These are phyloP conservation scores for Rhodamnia argentea DNA, from an alignment of 345 rosid genomes.

Conservation along the genomic window DNA sequence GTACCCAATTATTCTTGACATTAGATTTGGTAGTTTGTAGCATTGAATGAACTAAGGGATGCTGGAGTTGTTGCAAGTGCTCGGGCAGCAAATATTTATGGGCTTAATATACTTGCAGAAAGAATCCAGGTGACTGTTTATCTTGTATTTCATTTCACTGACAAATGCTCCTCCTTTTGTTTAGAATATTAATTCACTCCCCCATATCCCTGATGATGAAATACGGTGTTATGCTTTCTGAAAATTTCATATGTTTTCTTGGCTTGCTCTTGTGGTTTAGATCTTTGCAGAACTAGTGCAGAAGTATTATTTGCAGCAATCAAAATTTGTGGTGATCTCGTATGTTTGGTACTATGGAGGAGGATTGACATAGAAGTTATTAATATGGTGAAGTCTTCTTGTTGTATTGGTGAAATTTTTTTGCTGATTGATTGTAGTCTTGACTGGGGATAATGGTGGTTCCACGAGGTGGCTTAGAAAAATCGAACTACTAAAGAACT, in stretches of 20 bases:
- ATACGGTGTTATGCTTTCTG: not conserved
- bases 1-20: not conserved
- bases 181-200: not conserved
- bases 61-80: conserved; percentile 66
- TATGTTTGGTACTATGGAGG: not conserved
- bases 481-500: not conserved
- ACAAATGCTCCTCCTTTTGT: not conserved
- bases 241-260: not conserved
- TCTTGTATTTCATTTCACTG: not conserved
- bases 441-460: not conserved
- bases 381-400: not conserved
- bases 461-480: not conserved
- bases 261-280: not conserved
- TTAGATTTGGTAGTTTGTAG: conserved; percentile 26
- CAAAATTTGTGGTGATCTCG: not conserved
- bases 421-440: not conserved
- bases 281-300: not conserved
- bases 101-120: conserved; percentile 55
- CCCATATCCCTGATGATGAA: not conserved
- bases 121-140: conserved; percentile 33
- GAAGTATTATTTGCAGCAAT: not conserved
- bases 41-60: conserved; percentile 34
- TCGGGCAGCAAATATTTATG: conserved; percentile 72
- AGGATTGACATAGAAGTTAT: not conserved
- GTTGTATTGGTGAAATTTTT: not conserved